Conservation (phyloP, 164 flowering plant genomes). For the Piper longum region DNA sequence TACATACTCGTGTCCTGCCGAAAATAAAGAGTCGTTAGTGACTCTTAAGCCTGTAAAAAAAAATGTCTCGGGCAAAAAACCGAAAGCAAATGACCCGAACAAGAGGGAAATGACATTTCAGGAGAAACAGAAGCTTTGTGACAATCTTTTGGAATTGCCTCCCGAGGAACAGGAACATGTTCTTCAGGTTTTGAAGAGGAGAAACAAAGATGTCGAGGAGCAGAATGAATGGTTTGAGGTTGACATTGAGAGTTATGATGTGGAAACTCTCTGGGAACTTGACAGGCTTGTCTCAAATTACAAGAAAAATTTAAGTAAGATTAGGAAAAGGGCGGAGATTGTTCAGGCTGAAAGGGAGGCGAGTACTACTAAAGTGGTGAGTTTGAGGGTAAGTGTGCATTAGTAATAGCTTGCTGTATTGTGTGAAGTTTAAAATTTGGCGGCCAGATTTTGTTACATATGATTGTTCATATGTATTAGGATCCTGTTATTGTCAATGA, state of each 20-base stretch:
- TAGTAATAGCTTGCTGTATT: not conserved
- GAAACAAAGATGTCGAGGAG: constrained; percentile 49
- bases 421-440: not conserved
- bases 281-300: constrained; percentile 60
- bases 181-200: constrained; percentile 66
- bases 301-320: constrained; percentile 51
- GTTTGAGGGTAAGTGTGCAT: not conserved
- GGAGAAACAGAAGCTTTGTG: constrained; percentile 71
- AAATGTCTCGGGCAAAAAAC: constrained; percentile 50
- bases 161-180: constrained; percentile 58
- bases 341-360: constrained; percentile 14
- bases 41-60: constrained; percentile 27
- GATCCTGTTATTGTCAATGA: constrained; percentile 11
- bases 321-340: constrained; percentile 41
- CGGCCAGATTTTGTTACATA: not conserved
- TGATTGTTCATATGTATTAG: constrained; percentile 13
- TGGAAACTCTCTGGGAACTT: constrained; percentile 86
- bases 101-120: constrained; percentile 14
- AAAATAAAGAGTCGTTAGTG: constrained; percentile 16
- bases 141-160: constrained; percentile 52
- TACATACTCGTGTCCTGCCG: constrained; percentile 10
- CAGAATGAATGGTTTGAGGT: constrained; percentile 81
- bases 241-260: constrained; percentile 70
- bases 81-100: constrained; percentile 8
- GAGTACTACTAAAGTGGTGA: constrained; percentile 14